A percentile compares a stretch with the other conserved stretches of the same genome.
phyloP scores from a whole-genome alignment of 163 green algal species.

The Trebouxiophyceae sp. region DNA sequence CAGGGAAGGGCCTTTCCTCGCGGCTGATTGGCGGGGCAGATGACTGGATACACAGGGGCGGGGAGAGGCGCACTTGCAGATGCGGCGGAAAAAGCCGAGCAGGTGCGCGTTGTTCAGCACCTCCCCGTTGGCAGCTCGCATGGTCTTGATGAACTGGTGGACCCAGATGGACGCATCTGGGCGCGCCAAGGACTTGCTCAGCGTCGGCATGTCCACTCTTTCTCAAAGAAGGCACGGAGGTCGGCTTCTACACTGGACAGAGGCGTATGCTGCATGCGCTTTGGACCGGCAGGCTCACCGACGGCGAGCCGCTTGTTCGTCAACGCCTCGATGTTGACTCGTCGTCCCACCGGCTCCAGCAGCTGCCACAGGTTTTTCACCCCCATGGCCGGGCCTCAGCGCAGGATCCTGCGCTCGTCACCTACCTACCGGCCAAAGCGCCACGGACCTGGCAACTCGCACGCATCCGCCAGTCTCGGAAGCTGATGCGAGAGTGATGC shows the following conservation, averaged over 20 bases:
- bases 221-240: background rate
- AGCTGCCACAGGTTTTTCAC: slow-evolving; percentile 87
- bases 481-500: no score
- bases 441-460: no score
- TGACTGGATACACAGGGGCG: no score
- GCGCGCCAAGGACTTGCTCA: background rate
- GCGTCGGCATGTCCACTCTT: background rate
- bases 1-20: background rate
- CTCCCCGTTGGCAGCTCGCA: slow-evolving; percentile 87
- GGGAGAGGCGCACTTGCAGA: slow-evolving; percentile 57
- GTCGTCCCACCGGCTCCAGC: slow-evolving; percentile 78
- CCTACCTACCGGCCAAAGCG: no score
- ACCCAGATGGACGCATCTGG: slow-evolving; percentile 98
- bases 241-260: no score
- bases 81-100: slow-evolving; percentile 92
- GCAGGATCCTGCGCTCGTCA: no score
- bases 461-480: no score
- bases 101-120: slow-evolving; percentile 90
- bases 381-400: slow-evolving; percentile 49
- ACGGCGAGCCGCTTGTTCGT: slow-evolving; percentile 81
- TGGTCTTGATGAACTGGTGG: slow-evolving; percentile 94
- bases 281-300: slow-evolving; percentile 35
- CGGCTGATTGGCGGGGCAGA: no score
- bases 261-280: no score
- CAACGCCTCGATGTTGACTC: slow-evolving; percentile 77